These are phyloP conservation scores for Immersiporthe knoxdaviesiana DNA, from an alignment of 2,329 filamentous ascomycete species.

Conservation along the genomic window DNA sequence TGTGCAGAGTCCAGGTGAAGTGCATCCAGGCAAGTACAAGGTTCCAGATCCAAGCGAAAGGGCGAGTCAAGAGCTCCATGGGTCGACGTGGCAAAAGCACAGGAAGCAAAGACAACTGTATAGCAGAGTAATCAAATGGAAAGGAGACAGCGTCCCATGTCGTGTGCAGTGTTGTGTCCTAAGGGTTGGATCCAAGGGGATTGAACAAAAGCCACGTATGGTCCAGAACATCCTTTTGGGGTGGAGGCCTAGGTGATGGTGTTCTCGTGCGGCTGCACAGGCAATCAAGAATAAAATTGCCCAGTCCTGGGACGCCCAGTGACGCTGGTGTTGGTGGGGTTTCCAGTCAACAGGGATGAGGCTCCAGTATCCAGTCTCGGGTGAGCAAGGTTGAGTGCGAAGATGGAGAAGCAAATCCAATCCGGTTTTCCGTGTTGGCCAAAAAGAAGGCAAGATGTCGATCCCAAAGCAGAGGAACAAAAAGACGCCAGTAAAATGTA, in stretches of 20 bases:
- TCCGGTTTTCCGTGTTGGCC: not conserved
- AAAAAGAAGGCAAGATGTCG: not conserved
- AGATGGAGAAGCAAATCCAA: not conserved
- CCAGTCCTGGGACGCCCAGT: not conserved
- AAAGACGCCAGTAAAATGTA: not conserved
- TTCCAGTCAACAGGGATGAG: not conserved
- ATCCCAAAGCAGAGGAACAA: not conserved
- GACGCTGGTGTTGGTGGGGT: not conserved
- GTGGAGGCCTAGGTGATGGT: not conserved
- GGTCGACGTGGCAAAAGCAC: not conserved
- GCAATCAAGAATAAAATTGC: constrained; percentile 27
- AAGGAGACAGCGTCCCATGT: constrained; percentile 12
- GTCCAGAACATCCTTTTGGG: not conserved
- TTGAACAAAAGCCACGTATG: not conserved
- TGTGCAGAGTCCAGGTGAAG: not conserved
- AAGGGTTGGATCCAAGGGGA: not conserved
- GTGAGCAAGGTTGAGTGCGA: not conserved
- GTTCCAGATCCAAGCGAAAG: not conserved
- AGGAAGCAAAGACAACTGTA: not conserved
- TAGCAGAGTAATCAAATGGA: not conserved
- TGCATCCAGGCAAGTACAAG: not conserved
- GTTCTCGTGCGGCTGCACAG: constrained; percentile 26
- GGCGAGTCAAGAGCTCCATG: not conserved
- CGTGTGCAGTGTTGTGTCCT: not conserved
- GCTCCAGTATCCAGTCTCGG: not conserved